Conservation (phyloP, 2,329 filamentous ascomycete species). For the Alternaria sp. region DNA sequence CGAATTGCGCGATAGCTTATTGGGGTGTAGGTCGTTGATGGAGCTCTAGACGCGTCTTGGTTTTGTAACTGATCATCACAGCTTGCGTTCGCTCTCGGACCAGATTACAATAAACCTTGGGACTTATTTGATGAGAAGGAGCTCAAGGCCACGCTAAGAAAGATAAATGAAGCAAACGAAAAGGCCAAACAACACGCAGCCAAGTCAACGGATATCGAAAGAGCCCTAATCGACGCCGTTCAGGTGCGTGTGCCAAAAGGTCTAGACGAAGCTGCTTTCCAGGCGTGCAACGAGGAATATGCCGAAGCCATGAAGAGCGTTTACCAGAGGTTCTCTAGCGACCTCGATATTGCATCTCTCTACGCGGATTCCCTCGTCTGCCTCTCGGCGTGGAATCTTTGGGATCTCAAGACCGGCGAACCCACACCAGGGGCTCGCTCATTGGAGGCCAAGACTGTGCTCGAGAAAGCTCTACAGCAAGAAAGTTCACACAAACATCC, state of each 20-base stretch:
- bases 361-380: conserved; percentile 73
- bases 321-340: conserved; percentile 62
- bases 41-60: not conserved
- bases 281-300: conserved; percentile 67
- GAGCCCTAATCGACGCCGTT: conserved; percentile 70
- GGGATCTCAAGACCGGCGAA: conserved; percentile 67
- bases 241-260: conserved; percentile 54
- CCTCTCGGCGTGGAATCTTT: conserved; percentile 70
- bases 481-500: conserved; percentile 66
- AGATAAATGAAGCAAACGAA: conserved; percentile 58
- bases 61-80: conserved; percentile 49
- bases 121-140: conserved; percentile 71
- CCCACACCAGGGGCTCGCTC: conserved; percentile 65
- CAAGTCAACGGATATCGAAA: conserved; percentile 62
- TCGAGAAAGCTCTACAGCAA: conserved; percentile 66
- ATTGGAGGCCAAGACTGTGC: conserved; percentile 64
- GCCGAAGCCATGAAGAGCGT: conserved; percentile 68
- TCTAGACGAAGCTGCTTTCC: conserved; percentile 54
- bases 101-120: conserved; percentile 85
- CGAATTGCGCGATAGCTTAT: conserved; percentile 67
- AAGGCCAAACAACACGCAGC: conserved; percentile 55
- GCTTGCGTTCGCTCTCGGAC: conserved; percentile 72
- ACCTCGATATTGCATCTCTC: conserved; percentile 70
- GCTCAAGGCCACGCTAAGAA: conserved; percentile 60
- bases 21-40: conserved; percentile 64